Base-by-base conservation (phyloP, 2,329 filamentous ascomycete genomes). In the Neophaeococcomyces aloes region DNA sequence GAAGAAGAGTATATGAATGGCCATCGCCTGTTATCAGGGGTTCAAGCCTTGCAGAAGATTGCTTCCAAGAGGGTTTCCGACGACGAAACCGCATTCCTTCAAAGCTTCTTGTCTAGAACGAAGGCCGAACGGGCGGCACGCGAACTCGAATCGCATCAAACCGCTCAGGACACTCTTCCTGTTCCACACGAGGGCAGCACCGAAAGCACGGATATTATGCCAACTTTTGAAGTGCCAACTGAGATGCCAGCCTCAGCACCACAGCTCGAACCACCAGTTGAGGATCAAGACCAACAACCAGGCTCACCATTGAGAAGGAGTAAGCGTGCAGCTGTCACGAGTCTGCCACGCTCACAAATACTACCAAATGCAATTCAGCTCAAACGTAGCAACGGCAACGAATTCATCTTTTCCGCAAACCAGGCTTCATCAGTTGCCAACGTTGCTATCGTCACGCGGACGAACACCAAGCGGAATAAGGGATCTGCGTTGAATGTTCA, bases 381-480 rank as follows among this genome's bases (percentile, higher is more conserved):
- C 15, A 65, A 66, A 38, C 63, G 66, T 10, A 58, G 65, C 3
- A 67, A 63, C 38, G 66, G 66, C 4, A 67, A 59, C 4, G 66
- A 69, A 39, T 68, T 69, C 40, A 56, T 69, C 21, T 67, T 68
- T 42, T 54, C 61, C 19, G 29, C 38, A 7, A 48, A 47, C 21
- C 59, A 66, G 37, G 57, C 59, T 8, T 63, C 65, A 2, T 65
- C 68, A 38, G 56, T 58, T 4, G 65, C 67, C 48, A 59, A 67
- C 31, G 46, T 67, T 21, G 62, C 66, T 0, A 54, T 68, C 31
- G 44, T 56, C 10, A 69, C 66, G 4, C 59, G 64, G 41, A 58
- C 60, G 18, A 68, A 69, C 47, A 69, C 66, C 8, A 59, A 59
- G 39, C 53, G 57, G 23, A 69, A 69, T 52, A 63, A 61, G 43